phyloP scores from a whole-genome alignment of 768 basidiomycete species.

The Trametes cinnabarina region DNA sequence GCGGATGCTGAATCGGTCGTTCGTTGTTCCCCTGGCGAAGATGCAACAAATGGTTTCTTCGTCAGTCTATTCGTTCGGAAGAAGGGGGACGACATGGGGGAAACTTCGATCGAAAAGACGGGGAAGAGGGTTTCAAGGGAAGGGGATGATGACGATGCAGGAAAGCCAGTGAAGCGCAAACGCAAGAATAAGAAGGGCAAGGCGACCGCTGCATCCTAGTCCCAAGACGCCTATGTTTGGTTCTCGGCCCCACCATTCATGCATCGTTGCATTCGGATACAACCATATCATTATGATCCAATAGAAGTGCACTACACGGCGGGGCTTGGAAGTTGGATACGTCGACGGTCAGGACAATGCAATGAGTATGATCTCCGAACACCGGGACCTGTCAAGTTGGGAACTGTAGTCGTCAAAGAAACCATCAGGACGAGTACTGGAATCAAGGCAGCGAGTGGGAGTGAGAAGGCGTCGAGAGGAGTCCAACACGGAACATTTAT shows the following conservation, averaged over 20 bases:
- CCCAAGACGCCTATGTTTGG: too few species aligned
- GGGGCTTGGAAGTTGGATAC: neutral
- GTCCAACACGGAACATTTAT: slow-evolving; percentile 6
- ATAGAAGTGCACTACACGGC: slow-evolving; percentile 16
- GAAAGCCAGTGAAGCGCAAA: slow-evolving; percentile 12
- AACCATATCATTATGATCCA: slow-evolving; percentile 10
- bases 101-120: neutral
- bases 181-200: slow-evolving; percentile 31
- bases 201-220: neutral
- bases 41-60: slow-evolving; percentile 95
- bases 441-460: neutral
- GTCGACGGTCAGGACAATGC: slow-evolving; percentile 6
- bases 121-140: slow-evolving; percentile 19
- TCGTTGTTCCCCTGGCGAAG: slow-evolving; percentile 76
- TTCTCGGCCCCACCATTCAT: too few species aligned
- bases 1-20: slow-evolving; percentile 60
- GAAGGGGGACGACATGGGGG: neutral
- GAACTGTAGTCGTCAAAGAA: neutral
- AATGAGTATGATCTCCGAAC: slow-evolving; percentile 18
- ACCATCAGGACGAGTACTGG: slow-evolving; percentile 9
- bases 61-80: slow-evolving; percentile 82
- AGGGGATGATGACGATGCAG: neutral
- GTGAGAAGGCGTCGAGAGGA: slow-evolving; percentile 12
- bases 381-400: neutral
- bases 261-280: slow-evolving; percentile 13